These are phyloP conservation scores for Lentinula novae-zelandiae DNA, from an alignment of 1,284 basidiomycete species.

Conservation along the genomic window DNA sequence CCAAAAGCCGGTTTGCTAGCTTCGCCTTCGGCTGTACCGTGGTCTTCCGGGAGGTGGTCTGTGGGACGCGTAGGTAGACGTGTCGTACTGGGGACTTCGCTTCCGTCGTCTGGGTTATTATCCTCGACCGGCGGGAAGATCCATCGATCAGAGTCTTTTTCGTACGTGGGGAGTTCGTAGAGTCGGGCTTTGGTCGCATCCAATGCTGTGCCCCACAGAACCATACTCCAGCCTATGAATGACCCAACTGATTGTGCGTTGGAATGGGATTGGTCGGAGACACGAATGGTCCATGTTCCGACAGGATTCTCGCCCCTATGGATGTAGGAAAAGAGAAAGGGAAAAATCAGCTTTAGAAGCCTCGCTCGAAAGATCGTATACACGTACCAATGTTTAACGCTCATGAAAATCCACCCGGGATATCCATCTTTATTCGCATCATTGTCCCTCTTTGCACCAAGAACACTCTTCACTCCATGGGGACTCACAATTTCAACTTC, in stretches of 20 bases:
- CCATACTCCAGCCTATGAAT: conserved; percentile 91
- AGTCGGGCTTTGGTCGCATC: conserved; percentile 67
- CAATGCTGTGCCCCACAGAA: conserved; percentile 88
- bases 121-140: conserved; percentile 51
- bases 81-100: neutral
- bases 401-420: conserved; percentile 97
- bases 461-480: conserved; percentile 79
- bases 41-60: conserved; percentile 81
- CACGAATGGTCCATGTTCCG: conserved; percentile 90
- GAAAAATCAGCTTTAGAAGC: neutral
- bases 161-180: conserved; percentile 52
- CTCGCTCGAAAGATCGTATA: neutral
- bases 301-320: conserved; percentile 88
- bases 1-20: conserved; percentile 62
- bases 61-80: conserved; percentile 78
- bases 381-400: conserved; percentile 92
- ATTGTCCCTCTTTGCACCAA: conserved; percentile 70
- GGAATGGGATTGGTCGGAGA: conserved; percentile 74
- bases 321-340: conserved; percentile 17
- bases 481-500: conserved; percentile 90
- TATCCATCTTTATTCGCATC: conserved; percentile 76
- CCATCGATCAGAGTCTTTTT: conserved; percentile 35
- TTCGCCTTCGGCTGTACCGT: conserved; percentile 69
- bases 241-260: conserved; percentile 57
- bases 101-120: conserved; percentile 13